Evolutionary conservation across 495 filamentous ascomycete genomes (phyloP).

Genomic region (Neurospora pannonica): DNA sequence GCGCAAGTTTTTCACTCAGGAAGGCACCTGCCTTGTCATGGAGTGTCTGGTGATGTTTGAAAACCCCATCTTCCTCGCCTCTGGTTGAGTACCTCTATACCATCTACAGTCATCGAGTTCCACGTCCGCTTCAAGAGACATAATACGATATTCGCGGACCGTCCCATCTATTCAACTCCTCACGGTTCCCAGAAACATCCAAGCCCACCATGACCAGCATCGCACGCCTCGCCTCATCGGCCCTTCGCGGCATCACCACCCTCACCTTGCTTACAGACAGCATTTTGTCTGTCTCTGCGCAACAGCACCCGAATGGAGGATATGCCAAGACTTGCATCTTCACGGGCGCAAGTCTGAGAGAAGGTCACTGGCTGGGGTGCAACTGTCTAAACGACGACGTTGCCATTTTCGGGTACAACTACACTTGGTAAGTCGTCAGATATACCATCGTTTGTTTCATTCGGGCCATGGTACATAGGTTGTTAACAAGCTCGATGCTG

Average conservation of each 20-base stretch:
- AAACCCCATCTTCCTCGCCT: neutral
- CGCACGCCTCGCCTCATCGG: neutral
- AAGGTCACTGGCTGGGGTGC: conserved; percentile 9
- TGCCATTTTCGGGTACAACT: conserved; percentile 11
- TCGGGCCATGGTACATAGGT: no score
- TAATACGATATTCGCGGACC: neutral
- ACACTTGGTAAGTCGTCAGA: conserved; percentile 8
- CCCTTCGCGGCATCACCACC: neutral
- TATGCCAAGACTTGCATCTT: conserved; percentile 7
- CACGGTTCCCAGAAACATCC: neutral
- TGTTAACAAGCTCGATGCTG: no score
- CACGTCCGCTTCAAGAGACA: neutral
- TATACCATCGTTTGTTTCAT: neutral
- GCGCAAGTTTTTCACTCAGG: neutral
- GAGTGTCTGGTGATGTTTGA: neutral
- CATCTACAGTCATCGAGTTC: neutral
- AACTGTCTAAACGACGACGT: conserved; percentile 12
- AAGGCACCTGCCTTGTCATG: neutral
- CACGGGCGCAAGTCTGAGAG: conserved; percentile 5
- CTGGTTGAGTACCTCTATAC: neutral
- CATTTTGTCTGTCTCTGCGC: neutral
- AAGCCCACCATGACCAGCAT: neutral
- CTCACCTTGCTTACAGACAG: neutral
- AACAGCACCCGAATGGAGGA: neutral
- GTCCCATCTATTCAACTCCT: neutral